phyloP scores from a whole-genome alignment of 805 yeast genomes.

The Zygosaccharomyces bisporus region DNA sequence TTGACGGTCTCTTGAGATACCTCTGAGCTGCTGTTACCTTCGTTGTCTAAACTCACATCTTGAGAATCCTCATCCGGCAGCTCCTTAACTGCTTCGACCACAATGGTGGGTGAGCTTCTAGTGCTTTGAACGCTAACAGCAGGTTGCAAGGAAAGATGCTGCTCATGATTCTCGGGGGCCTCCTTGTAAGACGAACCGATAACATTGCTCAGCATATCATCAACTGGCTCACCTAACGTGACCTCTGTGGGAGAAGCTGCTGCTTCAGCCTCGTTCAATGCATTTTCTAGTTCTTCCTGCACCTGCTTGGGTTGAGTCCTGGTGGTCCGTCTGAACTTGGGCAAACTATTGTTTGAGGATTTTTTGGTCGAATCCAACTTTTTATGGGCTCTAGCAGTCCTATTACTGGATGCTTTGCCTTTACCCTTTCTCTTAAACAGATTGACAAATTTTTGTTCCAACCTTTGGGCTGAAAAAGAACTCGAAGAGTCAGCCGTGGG shows the following conservation, averaged over 20 bases:
- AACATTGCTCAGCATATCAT: slow-evolving; percentile 8
- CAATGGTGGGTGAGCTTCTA: slow-evolving; percentile 6
- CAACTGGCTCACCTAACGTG: slow-evolving; percentile 8
- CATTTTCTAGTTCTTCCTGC: slow-evolving; percentile 7
- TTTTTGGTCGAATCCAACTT: slow-evolving; percentile 12
- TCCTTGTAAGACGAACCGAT: not conserved
- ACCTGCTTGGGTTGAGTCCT: slow-evolving; percentile 10
- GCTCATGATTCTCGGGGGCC: slow-evolving; percentile 6
- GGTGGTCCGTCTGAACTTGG: slow-evolving; percentile 13
- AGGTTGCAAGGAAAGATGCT: slow-evolving; percentile 15
- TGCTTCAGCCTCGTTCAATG: not conserved
- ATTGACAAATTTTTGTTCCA: slow-evolving; percentile 29
- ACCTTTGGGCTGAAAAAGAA: slow-evolving; percentile 12
- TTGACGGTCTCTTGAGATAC: slow-evolving; percentile 10
- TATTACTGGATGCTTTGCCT: slow-evolving; percentile 5
- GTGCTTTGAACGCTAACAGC: slow-evolving; percentile 20
- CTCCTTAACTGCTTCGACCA: slow-evolving; percentile 23
- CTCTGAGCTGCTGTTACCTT: slow-evolving; percentile 11
- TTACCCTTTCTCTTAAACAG: slow-evolving; percentile 18
- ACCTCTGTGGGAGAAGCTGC: not conserved
- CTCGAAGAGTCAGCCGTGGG: slow-evolving; percentile 5
- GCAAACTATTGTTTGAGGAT: slow-evolving; percentile 12
- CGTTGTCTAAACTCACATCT: slow-evolving; percentile 15
- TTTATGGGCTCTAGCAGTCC: slow-evolving; percentile 1
- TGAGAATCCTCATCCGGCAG: slow-evolving; percentile 26